Evolutionary conservation across 768 basidiomycete species (phyloP).

Genomic region (Suillus tomentosus): DNA sequence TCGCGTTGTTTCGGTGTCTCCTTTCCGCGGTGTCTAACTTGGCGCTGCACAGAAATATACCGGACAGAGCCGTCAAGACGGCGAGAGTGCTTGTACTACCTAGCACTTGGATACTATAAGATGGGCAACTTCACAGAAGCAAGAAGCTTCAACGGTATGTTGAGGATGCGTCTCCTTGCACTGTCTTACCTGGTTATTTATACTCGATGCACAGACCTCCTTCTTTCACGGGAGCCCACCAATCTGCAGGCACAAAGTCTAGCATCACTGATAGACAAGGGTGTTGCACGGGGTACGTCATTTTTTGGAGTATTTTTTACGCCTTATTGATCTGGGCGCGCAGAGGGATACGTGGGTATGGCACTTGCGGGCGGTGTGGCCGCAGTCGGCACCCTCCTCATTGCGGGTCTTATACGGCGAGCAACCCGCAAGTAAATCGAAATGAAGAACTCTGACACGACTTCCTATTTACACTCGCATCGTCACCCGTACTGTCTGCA

Average conservation of each 20-base stretch:
- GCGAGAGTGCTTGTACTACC: constrained; percentile 95
- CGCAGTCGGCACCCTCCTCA: constrained; percentile 74
- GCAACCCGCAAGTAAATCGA: constrained; percentile 50
- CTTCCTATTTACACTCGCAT: constrained; percentile 20
- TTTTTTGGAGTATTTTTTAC: neutral
- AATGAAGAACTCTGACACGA: constrained; percentile 18
- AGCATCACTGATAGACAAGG: constrained; percentile 80
- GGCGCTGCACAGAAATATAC: constrained; percentile 73
- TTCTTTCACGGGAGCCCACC: constrained; percentile 89
- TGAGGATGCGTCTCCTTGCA: neutral
- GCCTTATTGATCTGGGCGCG: constrained; percentile 5
- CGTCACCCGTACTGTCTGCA: constrained; percentile 15
- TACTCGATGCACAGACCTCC: constrained; percentile 53
- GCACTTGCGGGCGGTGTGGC: constrained; percentile 90
- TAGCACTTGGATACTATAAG: constrained; percentile 95
- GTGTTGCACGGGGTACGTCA: constrained; percentile 72
- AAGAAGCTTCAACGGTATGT: constrained; percentile 87
- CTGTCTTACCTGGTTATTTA: constrained; percentile 6
- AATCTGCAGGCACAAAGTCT: constrained; percentile 94
- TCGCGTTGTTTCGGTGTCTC: constrained; percentile 17
- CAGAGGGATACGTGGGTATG: constrained; percentile 99
- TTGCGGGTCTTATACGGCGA: constrained; percentile 85
- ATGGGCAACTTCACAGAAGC: constrained; percentile 94
- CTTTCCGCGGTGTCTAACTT: constrained; percentile 9
- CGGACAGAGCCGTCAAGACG: constrained; percentile 82